phyloP scores from a whole-genome alignment of 2,329 filamentous ascomycete genomes.

The Fusarium bulbicola region DNA sequence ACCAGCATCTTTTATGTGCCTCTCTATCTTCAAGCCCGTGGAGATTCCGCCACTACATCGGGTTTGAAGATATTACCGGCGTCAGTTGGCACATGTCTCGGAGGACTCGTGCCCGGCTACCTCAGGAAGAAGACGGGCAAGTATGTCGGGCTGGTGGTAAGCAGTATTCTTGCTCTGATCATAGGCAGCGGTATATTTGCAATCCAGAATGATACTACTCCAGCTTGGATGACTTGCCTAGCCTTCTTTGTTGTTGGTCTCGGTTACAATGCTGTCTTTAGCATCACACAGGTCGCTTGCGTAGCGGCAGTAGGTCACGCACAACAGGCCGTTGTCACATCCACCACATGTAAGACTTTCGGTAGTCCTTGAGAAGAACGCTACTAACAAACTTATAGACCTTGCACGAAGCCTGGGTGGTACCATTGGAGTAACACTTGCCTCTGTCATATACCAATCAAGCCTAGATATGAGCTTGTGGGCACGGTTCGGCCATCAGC shows the following conservation, averaged over 20 bases:
- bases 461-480: background rate
- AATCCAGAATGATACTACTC: background rate
- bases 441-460: slow-evolving; percentile 9
- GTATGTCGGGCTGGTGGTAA: slow-evolving; percentile 58
- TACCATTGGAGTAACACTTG: slow-evolving; percentile 11
- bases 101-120: slow-evolving; percentile 71
- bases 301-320: slow-evolving; percentile 1
- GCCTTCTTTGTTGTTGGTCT: slow-evolving; percentile 64
- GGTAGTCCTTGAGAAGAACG: background rate
- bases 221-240: background rate
- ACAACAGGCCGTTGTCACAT: slow-evolving; percentile 10
- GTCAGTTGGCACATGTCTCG: slow-evolving; percentile 71
- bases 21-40: slow-evolving; percentile 78
- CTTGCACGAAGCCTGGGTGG: background rate
- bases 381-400: background rate
- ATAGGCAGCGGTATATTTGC: slow-evolving; percentile 48
- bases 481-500: background rate
- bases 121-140: slow-evolving; percentile 78
- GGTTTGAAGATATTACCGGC: slow-evolving; percentile 74
- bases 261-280: slow-evolving; percentile 76
- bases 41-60: slow-evolving; percentile 70
- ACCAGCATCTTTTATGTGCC: slow-evolving; percentile 65
- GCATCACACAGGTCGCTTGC: slow-evolving; percentile 4
- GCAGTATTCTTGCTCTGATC: slow-evolving; percentile 35
- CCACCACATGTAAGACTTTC: background rate